phyloP scores from a whole-genome alignment of 495 filamentous ascomycete genomes.

The Daldinia bambusicola region DNA sequence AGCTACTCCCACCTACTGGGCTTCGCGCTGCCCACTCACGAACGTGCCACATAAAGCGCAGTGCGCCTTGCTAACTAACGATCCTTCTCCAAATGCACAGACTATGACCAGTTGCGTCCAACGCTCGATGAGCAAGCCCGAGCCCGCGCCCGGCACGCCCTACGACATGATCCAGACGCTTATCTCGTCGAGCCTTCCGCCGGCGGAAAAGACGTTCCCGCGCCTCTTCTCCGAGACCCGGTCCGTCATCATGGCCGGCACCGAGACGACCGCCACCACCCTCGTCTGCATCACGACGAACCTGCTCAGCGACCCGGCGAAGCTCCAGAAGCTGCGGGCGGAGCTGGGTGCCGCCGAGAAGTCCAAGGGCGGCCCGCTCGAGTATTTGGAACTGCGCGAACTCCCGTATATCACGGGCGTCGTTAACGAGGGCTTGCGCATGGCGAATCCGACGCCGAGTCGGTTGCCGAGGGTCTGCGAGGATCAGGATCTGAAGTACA shows the following conservation, averaged over 20 bases:
- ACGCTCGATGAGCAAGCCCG: conserved; percentile 38
- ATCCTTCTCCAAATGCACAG: conserved; percentile 1
- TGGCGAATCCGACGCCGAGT: conserved; percentile 56
- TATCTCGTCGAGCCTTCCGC: conserved; percentile 51
- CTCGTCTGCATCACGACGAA: conserved; percentile 48
- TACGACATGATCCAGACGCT: conserved; percentile 46
- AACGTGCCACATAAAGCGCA: conserved; percentile 5
- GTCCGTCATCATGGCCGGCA: conserved; percentile 53
- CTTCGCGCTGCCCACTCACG: not conserved
- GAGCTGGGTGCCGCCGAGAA: conserved; percentile 46
- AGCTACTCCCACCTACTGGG: too few relatives aligned
- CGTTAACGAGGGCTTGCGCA: conserved; percentile 54
- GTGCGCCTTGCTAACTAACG: not conserved
- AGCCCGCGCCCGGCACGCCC: conserved; percentile 24
- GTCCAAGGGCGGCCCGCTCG: conserved; percentile 25
- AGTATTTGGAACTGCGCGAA: conserved; percentile 43
- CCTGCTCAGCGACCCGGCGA: conserved; percentile 43
- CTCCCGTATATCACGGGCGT: conserved; percentile 56
- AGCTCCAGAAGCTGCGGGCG: conserved; percentile 41
- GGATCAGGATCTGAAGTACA: conserved; percentile 54
- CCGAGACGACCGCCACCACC: conserved; percentile 51
- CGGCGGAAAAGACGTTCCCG: conserved; percentile 50
- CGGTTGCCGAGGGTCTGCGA: conserved; percentile 57
- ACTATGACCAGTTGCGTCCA: conserved; percentile 37
- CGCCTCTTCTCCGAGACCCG: conserved; percentile 49